A percentile compares a stretch with the other conserved stretches of the same genome.
phyloP scores from a whole-genome alignment of 805 yeast genomes.

The Saccharomycopsis javanensis region DNA sequence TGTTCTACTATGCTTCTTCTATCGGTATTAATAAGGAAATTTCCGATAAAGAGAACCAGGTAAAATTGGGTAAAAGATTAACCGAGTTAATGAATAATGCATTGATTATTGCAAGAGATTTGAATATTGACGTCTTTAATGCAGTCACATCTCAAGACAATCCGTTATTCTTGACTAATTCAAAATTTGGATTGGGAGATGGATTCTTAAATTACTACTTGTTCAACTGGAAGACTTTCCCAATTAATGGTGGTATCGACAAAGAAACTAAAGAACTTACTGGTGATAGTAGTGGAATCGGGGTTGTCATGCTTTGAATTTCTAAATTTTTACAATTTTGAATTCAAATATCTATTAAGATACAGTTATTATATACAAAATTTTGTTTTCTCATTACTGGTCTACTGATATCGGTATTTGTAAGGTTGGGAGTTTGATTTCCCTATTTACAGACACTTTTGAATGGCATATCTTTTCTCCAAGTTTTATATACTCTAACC shows the following conservation, averaged over 20 bases:
- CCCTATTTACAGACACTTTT: no score
- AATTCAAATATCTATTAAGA: no score
- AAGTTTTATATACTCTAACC: no score
- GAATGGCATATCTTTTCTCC: no score
- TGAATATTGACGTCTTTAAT: constrained; percentile 82
- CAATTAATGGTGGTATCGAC: constrained; percentile 72
- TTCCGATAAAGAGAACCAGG: constrained; percentile 32
- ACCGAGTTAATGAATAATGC: constrained; percentile 59
- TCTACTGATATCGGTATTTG: no score
- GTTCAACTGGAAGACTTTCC: constrained; percentile 80
- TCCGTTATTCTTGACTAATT: constrained; percentile 65
- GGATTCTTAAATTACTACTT: constrained; percentile 85
- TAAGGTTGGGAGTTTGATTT: no score
- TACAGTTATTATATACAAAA: no score
- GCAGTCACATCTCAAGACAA: constrained; percentile 90
- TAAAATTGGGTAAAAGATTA: constrained; percentile 48
- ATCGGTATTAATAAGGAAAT: constrained; percentile 37
- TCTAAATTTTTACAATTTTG: background rate
- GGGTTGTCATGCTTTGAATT: constrained; percentile 69
- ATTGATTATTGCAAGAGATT: constrained; percentile 57
- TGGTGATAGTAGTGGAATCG: constrained; percentile 66
- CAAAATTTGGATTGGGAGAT: constrained; percentile 90
- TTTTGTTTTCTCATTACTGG: no score
- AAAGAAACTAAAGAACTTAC: constrained; percentile 43
- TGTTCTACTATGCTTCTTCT: constrained; percentile 82